Percentiles rank a stretch among this genome's conserved stretches.
phyloP scores from a whole-genome alignment of 1,139 yeast genomes.

The Suhomyces kunorum region DNA sequence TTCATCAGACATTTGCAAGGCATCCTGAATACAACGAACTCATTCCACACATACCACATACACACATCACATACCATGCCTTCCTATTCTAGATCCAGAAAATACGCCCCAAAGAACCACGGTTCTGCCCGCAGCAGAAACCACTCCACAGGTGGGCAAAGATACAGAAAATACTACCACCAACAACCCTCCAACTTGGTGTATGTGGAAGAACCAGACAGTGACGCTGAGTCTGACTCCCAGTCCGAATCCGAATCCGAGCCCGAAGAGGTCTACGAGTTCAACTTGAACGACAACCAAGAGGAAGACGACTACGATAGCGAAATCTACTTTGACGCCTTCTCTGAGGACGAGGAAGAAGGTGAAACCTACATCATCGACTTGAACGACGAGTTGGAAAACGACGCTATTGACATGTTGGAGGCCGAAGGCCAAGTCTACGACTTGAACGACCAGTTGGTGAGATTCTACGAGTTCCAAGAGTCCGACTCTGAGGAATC shows the following conservation, averaged over 20 bases:
- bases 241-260: slow-evolving; percentile 16
- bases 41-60: slow-evolving; percentile 2
- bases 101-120: slow-evolving; percentile 11
- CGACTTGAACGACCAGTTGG: slow-evolving; percentile 45
- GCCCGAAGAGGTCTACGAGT: slow-evolving; percentile 30
- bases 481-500: no score
- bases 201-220: slow-evolving; percentile 46
- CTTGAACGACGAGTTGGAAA: slow-evolving; percentile 41
- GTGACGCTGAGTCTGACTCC: slow-evolving; percentile 18
- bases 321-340: slow-evolving; percentile 8
- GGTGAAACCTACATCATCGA: slow-evolving; percentile 27
- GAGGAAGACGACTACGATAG: slow-evolving; percentile 18
- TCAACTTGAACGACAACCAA: slow-evolving; percentile 23
- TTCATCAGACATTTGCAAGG: slow-evolving; percentile 5
- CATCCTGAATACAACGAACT: slow-evolving; percentile 4
- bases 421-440: slow-evolving; percentile 38
- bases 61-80: slow-evolving; percentile 11
- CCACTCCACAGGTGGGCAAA: slow-evolving; percentile 15
- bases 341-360: slow-evolving; percentile 18
- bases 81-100: slow-evolving; percentile 13
- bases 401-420: slow-evolving; percentile 36
- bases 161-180: slow-evolving; percentile 35
- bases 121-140: slow-evolving; percentile 6
- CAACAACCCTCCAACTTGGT: slow-evolving; percentile 37
- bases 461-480: slow-evolving; percentile 39